Conservation (phyloP, 164 flowering plant genomes). For the Chimonanthus salicifolius region DNA sequence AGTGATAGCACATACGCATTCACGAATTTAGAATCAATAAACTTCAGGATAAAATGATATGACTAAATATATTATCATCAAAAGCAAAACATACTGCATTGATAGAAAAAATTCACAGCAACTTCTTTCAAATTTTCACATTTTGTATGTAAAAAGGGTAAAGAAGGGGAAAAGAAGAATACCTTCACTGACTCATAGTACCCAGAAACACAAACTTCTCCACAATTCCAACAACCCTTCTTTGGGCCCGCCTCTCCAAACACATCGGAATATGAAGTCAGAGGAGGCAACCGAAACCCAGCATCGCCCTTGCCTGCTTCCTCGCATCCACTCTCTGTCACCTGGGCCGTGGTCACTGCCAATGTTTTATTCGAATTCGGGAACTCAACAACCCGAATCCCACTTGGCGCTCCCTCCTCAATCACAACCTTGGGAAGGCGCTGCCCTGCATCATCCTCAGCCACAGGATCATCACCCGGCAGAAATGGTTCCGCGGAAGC, state of each 20-base stretch:
- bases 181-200: slow-evolving; percentile 55
- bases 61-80: neutral
- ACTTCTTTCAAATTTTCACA: neutral
- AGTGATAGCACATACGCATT: neutral
- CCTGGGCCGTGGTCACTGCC: slow-evolving; percentile 16
- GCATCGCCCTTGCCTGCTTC: slow-evolving; percentile 17
- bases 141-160: neutral
- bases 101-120: neutral
- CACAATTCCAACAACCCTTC: slow-evolving; percentile 55
- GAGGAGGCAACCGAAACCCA: slow-evolving; percentile 40
- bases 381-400: slow-evolving; percentile 60
- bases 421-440: slow-evolving; percentile 24
- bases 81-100: neutral
- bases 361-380: slow-evolving; percentile 50
- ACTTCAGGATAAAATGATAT: neutral
- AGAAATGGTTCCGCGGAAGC: neutral
- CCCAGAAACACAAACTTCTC: slow-evolving; percentile 38
- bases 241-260: slow-evolving; percentile 31
- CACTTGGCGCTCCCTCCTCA: slow-evolving; percentile 80
- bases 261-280: slow-evolving; percentile 75
- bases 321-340: slow-evolving; percentile 1
- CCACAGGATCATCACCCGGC: slow-evolving; percentile 6
- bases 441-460: slow-evolving; percentile 21
- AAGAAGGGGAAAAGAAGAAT: neutral
- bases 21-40: neutral